A percentile compares a stretch with the other conserved stretches of the same genome.
These are phyloP conservation scores for Microstegium vimineum DNA, from an alignment of 176 grass and related monocot genomes.

Conservation along the genomic window DNA sequence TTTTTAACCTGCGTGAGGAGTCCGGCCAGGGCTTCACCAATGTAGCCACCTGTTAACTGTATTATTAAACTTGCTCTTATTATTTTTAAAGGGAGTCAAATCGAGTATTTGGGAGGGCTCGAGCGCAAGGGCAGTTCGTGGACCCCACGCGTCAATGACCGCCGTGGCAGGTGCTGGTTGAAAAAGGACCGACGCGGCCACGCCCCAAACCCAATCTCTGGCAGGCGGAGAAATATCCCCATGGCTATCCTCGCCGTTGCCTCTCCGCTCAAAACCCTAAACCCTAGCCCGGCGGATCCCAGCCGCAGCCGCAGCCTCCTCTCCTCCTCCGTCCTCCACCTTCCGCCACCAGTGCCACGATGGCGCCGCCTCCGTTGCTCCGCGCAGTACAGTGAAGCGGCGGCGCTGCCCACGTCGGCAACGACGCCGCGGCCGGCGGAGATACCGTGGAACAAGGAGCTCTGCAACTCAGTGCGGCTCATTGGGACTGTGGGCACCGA, in stretches of 20 bases:
- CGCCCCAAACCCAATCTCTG: not conserved
- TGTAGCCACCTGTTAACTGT: too few species aligned
- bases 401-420: not conserved
- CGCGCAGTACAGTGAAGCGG: constrained; percentile 18
- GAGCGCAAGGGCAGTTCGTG: too few species aligned
- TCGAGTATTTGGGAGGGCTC: too few species aligned
- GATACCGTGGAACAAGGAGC: constrained; percentile 70
- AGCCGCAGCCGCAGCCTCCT: not conserved
- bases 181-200: not conserved
- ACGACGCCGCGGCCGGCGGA: constrained; percentile 48
- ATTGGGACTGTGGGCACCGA: constrained; percentile 74
- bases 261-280: constrained; percentile 40
- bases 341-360: not conserved
- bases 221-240: not conserved
- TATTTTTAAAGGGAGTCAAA: too few species aligned
- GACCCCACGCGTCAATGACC: not conserved
- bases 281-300: constrained; percentile 6
- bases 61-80: too few species aligned
- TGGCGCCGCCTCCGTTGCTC: constrained; percentile 22
- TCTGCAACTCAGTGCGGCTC: constrained; percentile 65
- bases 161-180: not conserved
- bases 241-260: constrained; percentile 35
- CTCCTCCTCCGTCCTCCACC: not conserved
- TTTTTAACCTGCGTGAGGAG: too few species aligned
- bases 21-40: too few species aligned